These are phyloP conservation scores for Chlamydomonas reinhardtii DNA, from an alignment of 163 green algal species.

Conservation along the genomic window DNA sequence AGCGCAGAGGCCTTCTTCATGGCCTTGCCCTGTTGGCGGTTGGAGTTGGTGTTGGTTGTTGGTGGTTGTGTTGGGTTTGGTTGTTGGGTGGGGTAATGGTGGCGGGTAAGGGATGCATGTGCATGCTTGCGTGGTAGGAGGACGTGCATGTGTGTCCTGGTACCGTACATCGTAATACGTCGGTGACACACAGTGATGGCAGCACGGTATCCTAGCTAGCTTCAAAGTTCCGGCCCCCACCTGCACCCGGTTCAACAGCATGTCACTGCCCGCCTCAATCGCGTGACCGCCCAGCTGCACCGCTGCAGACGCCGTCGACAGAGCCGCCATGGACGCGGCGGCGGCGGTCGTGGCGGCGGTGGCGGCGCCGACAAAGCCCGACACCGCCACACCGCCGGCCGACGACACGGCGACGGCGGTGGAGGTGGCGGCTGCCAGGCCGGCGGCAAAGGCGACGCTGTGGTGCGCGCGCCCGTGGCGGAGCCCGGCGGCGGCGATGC, in stretches of 20 bases:
- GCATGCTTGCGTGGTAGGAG: too few species aligned
- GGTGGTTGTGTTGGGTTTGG: too few species aligned
- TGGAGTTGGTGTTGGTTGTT: too few species aligned
- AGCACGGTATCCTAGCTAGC: too few species aligned
- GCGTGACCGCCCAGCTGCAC: conserved; percentile 6
- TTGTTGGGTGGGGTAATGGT: background rate
- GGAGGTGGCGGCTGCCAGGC: conserved; percentile 21
- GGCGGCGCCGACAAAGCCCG: background rate
- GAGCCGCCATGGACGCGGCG: background rate
- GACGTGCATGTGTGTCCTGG: too few species aligned
- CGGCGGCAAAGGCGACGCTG: conserved; percentile 18
- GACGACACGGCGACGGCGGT: background rate
- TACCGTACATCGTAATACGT: too few species aligned
- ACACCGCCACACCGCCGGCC: background rate
- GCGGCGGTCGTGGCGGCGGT: background rate
- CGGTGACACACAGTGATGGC: too few species aligned
- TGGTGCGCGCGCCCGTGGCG: background rate
- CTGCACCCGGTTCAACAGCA: conserved; percentile 8
- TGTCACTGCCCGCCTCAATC: background rate
- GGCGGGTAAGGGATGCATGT: background rate
- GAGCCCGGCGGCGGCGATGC: too few species aligned
- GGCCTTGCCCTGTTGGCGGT: background rate
- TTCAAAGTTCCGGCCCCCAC: too few species aligned
- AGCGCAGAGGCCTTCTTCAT: background rate
- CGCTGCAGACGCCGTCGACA: background rate